Conservation (phyloP, 352 stramenopile species). For the Phytophthora pistaciae region DNA sequence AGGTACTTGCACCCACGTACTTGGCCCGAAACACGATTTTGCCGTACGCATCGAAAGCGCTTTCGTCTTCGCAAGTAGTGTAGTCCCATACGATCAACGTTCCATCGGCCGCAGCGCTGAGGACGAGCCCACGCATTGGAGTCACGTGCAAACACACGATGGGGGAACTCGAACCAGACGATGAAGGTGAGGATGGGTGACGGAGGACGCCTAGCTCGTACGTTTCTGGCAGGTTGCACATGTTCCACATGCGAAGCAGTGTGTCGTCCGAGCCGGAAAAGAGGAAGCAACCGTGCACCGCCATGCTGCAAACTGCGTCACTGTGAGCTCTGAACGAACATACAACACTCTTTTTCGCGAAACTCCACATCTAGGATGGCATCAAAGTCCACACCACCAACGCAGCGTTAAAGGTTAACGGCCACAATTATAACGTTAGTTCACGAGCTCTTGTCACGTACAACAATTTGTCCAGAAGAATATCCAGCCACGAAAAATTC, state of each 20-base stretch:
- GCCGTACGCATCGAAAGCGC: conserved; percentile 48
- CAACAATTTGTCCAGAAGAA: conserved; percentile 56
- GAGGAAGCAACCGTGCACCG: conserved; percentile 74
- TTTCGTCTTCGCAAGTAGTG: conserved; percentile 46
- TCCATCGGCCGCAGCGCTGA: conserved; percentile 63
- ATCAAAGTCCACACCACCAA: not conserved
- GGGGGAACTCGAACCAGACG: conserved; percentile 47
- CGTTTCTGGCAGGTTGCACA: conserved; percentile 44
- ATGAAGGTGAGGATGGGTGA: conserved; percentile 39
- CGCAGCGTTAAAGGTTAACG: not conserved
- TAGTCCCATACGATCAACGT: conserved; percentile 76
- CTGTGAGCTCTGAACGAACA: conserved; percentile 63
- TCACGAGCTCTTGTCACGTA: conserved; percentile 19
- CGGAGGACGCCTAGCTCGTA: conserved; percentile 71
- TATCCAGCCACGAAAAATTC: conserved; percentile 72
- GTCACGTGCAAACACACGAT: conserved; percentile 68
- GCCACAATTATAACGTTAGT: not conserved
- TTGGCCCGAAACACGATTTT: conserved; percentile 53
- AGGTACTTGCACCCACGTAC: conserved; percentile 31
- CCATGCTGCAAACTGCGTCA: conserved; percentile 61
- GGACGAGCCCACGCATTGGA: conserved; percentile 41
- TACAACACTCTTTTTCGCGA: conserved; percentile 52
- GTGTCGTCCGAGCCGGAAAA: conserved; percentile 81
- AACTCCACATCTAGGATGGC: conserved; percentile 58
- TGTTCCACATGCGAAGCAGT: conserved; percentile 76